phyloP scores from a whole-genome alignment of 768 basidiomycete genomes.

The Pleurotus giganteus region DNA sequence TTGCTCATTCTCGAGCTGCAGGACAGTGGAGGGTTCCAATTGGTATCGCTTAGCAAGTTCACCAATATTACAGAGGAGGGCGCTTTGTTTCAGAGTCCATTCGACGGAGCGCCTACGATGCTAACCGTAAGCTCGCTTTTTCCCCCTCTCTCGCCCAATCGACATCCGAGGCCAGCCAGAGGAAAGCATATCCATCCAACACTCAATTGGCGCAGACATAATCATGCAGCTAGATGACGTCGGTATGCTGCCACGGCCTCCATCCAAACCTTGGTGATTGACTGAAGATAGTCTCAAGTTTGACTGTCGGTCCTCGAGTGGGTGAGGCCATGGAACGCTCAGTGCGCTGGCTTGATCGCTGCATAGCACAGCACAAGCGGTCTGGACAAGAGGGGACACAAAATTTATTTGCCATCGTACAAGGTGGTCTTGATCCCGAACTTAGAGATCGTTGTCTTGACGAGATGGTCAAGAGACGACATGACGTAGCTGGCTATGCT shows the following conservation, averaged over 20 bases:
- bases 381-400: constrained; percentile 66
- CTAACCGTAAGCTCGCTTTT: constrained; percentile 56
- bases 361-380: constrained; percentile 70
- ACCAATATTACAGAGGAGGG: constrained; percentile 87
- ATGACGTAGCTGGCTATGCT: constrained; percentile 84
- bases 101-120: constrained; percentile 86
- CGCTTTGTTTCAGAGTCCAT: constrained; percentile 81
- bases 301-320: constrained; percentile 79
- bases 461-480: constrained; percentile 76
- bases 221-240: constrained; percentile 96
- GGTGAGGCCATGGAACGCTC: constrained; percentile 88
- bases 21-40: constrained; percentile 91
- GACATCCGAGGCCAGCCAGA: constrained; percentile 57
- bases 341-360: constrained; percentile 87
- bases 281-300: constrained; percentile 59
- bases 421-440: constrained; percentile 74
- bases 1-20: constrained; percentile 24
- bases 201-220: constrained; percentile 88
- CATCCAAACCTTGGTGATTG: background rate
- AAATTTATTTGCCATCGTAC: constrained; percentile 90
- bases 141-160: constrained; percentile 5
- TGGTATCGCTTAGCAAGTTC: constrained; percentile 83
- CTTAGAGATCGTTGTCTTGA: constrained; percentile 77
- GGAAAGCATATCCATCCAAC: constrained; percentile 88
- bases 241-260: constrained; percentile 47